phyloP scores from a whole-genome alignment of 2,329 filamentous ascomycete species.

The Lecanicillium sp. region DNA sequence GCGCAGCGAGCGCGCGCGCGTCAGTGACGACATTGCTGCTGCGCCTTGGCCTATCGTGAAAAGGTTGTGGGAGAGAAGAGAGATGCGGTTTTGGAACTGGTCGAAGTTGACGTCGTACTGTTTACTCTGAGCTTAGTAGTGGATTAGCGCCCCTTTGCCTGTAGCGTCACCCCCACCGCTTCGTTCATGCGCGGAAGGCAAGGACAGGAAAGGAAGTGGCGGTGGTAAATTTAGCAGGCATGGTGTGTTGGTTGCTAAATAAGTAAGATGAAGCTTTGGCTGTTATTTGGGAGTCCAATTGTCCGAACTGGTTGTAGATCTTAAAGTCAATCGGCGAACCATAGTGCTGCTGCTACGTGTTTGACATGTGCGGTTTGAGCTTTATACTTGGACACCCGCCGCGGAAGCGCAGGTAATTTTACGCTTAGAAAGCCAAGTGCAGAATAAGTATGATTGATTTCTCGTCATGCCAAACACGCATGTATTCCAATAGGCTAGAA shows the following conservation, averaged over 20 bases:
- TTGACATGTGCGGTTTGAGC: too few relatives aligned
- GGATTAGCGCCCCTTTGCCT: constrained; percentile 3
- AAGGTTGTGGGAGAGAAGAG: background rate
- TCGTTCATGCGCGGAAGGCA: background rate
- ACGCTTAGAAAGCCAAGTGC: background rate
- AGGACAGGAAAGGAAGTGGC: too few relatives aligned
- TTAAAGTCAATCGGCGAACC: too few relatives aligned
- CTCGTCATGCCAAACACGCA: background rate
- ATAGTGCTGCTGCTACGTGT: too few relatives aligned
- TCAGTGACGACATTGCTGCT: constrained; percentile 37
- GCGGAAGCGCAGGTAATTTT: too few relatives aligned
- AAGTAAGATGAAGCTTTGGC: too few relatives aligned
- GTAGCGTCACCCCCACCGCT: background rate
- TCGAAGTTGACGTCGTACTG: background rate
- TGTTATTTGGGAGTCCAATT: too few relatives aligned
- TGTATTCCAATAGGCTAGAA: background rate
- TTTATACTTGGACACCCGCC: too few relatives aligned
- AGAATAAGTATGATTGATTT: background rate
- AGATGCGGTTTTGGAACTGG: background rate
- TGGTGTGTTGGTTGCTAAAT: too few relatives aligned
- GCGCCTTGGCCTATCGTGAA: too few relatives aligned
- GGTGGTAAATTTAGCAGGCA: too few relatives aligned
- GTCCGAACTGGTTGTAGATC: too few relatives aligned
- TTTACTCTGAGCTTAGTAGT: background rate
- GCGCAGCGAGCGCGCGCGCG: constrained; percentile 44